A percentile compares a stretch with the other conserved stretches of the same genome.
Conservation (phyloP, 257 asterid genomes). For the Pogostemon cablin region DNA sequence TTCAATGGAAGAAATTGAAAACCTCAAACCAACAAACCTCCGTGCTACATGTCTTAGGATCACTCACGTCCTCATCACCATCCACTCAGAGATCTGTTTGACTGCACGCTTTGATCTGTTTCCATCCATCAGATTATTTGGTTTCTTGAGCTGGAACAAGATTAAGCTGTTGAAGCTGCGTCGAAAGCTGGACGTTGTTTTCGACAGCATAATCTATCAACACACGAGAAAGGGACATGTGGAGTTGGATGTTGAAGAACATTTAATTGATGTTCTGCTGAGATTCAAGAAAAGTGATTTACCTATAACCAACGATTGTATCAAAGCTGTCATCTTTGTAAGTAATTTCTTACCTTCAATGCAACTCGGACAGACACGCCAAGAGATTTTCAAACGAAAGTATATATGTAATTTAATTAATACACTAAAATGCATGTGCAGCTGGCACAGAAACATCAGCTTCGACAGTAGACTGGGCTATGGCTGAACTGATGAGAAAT, state of each 20-base stretch:
- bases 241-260: neutral
- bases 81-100: neutral
- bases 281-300: conserved; percentile 13
- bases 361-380: too few species aligned
- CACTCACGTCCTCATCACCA: neutral
- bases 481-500: conserved; percentile 43
- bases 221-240: neutral
- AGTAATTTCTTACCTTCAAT: neutral
- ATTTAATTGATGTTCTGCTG: conserved; percentile 20
- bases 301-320: conserved; percentile 10
- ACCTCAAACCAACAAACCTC: neutral
- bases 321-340: conserved; percentile 30
- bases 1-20: too few species aligned
- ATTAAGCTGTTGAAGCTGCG: conserved; percentile 16
- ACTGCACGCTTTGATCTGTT: conserved; percentile 30
- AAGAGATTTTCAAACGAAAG: too few species aligned
- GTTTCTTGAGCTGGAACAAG: neutral
- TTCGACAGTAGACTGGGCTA: conserved; percentile 43
- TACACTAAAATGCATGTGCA: neutral
- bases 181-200: neutral
- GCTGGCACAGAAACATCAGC: conserved; percentile 47
- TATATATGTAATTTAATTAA: too few species aligned
- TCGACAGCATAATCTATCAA: conserved; percentile 8
- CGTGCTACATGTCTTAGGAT: neutral
- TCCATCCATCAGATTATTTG: conserved; percentile 33